Evolutionary conservation across 176 grass and related monocot species (phyloP).

Genomic region (sorghum (Sorghum bicolor)): DNA sequence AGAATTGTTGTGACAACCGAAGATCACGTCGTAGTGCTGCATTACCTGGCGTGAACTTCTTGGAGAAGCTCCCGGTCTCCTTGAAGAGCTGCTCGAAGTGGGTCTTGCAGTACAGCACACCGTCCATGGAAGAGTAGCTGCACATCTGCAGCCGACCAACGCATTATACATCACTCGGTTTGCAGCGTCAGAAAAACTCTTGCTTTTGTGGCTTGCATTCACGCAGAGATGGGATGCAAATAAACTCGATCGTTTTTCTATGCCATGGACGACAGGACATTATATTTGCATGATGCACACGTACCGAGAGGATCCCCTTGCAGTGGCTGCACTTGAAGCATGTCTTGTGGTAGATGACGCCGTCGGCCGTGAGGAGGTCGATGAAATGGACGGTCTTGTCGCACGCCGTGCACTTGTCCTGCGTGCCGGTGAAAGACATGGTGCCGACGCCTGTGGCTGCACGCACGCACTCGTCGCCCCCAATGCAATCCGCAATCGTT

Average conservation of each 20-base stretch:
- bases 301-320: slow-evolving; percentile 91
- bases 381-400: slow-evolving; percentile 98
- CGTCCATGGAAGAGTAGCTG: slow-evolving; percentile 96
- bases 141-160: slow-evolving; percentile 56
- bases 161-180: not conserved
- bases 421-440: slow-evolving; percentile 98
- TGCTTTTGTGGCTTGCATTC: too few species aligned
- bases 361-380: slow-evolving; percentile 83
- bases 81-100: slow-evolving; percentile 99
- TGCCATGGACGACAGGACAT: not conserved
- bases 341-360: slow-evolving; percentile 79
- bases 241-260: not conserved
- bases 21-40: not conserved
- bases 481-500: not conserved
- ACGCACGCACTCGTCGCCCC: not conserved
- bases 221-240: too few species aligned
- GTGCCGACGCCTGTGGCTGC: slow-evolving; percentile 12
- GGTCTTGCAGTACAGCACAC: slow-evolving; percentile 94
- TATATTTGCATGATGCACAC: not conserved
- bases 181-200: not conserved
- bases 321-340: slow-evolving; percentile 95
- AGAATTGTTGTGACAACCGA: not conserved
- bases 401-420: slow-evolving; percentile 95
- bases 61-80: slow-evolving; percentile 90
- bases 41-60: slow-evolving; percentile 73